Conservation (phyloP, 352 stramenopile genomes). For the Phytophthora quininea region DNA sequence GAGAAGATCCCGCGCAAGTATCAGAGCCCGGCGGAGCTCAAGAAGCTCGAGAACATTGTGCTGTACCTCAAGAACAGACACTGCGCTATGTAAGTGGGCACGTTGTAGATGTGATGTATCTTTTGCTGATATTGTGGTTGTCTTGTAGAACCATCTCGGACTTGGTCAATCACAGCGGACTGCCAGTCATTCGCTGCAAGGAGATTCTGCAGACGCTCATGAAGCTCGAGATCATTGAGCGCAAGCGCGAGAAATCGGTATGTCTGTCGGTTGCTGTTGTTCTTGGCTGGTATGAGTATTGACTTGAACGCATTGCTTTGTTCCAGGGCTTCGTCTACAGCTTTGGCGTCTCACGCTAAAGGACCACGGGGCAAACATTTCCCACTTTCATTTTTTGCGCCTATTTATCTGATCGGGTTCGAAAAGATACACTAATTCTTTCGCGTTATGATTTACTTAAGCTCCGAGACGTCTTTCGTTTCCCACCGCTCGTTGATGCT, state of each 20-base stretch:
- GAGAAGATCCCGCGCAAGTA: constrained; percentile 88
- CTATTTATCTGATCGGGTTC: constrained; percentile 47
- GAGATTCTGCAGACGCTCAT: constrained; percentile 89
- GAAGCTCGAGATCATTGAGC: constrained; percentile 81
- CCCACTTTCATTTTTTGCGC: constrained; percentile 1
- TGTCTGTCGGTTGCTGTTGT: neutral
- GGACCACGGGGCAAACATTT: neutral
- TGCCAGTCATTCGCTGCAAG: constrained; percentile 87
- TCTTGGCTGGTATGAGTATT: too few relatives aligned
- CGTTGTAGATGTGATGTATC: too few relatives aligned
- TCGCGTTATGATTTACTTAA: constrained; percentile 43
- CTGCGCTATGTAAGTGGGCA: constrained; percentile 68
- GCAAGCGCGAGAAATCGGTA: constrained; percentile 78
- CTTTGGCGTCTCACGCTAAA: constrained; percentile 43
- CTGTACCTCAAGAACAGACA: constrained; percentile 86
- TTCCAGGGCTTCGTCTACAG: constrained; percentile 77
- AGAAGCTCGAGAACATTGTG: constrained; percentile 88
- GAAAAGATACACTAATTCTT: constrained; percentile 6
- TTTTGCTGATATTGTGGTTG: neutral
- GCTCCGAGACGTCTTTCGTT: constrained; percentile 69
- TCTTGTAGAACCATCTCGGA: constrained; percentile 75
- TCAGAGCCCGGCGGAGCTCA: constrained; percentile 74
- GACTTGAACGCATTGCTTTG: neutral
- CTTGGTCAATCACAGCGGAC: constrained; percentile 77
- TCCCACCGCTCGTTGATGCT: constrained; percentile 75